A percentile compares a stretch with the other conserved stretches of the same genome.
Evolutionary conservation across 805 yeast genomes (phyloP).

Genomic region (Starmerella riodocensis): DNA sequence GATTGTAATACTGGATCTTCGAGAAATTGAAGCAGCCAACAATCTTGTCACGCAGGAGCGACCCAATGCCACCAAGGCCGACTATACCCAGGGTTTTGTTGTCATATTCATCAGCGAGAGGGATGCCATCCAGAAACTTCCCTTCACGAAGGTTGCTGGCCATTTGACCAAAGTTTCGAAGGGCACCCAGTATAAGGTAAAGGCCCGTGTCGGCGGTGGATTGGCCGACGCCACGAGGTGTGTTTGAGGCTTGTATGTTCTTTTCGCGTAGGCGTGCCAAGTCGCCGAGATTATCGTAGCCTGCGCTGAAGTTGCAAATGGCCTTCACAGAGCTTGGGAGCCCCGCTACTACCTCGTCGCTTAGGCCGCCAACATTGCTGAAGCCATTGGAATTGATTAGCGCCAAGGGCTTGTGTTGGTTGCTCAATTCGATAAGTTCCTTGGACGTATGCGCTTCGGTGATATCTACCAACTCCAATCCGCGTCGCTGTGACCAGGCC

Average conservation of each 20-base stretch:
- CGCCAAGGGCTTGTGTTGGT: conserved; percentile 29
- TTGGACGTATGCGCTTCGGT: conserved; percentile 30
- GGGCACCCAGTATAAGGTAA: conserved; percentile 38
- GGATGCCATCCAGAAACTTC: conserved; percentile 34
- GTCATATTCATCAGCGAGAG: conserved; percentile 38
- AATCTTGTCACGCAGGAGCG: conserved; percentile 40
- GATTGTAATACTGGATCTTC: conserved; percentile 41
- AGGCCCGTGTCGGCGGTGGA: conserved; percentile 48
- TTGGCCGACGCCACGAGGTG: conserved; percentile 39
- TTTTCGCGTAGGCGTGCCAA: conserved; percentile 31
- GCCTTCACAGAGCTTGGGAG: conserved; percentile 33
- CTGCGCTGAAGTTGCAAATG: conserved; percentile 43
- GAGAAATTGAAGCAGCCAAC: conserved; percentile 36
- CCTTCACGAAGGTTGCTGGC: conserved; percentile 35
- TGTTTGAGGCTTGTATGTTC: conserved; percentile 39
- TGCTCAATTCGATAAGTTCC: conserved; percentile 32
- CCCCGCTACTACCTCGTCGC: conserved; percentile 31
- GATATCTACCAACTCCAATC: conserved; percentile 35
- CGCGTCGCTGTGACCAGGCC: too few species aligned
- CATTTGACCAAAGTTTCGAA: conserved; percentile 37
- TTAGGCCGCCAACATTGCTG: conserved; percentile 32
- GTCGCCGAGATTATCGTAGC: conserved; percentile 41
- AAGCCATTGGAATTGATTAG: conserved; percentile 35
- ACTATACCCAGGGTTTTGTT: conserved; percentile 43
- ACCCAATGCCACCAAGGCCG: conserved; percentile 55